Evolutionary conservation across 352 stramenopile genomes (phyloP).

Genomic region (Globisporangium ultimum): DNA sequence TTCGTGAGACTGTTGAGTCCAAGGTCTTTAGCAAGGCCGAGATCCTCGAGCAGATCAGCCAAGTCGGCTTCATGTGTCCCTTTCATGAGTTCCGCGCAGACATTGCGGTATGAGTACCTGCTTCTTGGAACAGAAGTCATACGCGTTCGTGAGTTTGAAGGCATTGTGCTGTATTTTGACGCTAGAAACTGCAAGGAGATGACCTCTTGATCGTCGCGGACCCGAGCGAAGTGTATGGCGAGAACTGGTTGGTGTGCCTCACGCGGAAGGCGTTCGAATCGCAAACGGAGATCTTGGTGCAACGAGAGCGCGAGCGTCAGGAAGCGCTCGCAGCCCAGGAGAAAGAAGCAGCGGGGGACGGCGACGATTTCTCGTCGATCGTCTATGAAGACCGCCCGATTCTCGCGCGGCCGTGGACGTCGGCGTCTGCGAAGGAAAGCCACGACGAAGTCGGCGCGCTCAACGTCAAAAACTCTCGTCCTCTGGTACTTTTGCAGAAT

Average conservation of each 20-base stretch:
- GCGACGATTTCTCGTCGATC: conserved; percentile 46
- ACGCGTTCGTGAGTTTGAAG: not conserved
- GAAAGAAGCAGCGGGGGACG: conserved; percentile 24
- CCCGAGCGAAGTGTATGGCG: conserved; percentile 70
- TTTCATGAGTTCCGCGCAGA: conserved; percentile 43
- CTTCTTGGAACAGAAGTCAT: not conserved
- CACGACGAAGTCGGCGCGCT: conserved; percentile 68
- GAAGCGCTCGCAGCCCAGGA: conserved; percentile 39
- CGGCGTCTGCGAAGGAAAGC: conserved; percentile 42
- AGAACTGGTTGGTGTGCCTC: conserved; percentile 84
- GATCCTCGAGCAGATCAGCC: conserved; percentile 72
- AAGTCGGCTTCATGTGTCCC: conserved; percentile 81
- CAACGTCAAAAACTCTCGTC: conserved; percentile 40
- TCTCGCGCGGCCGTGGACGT: conserved; percentile 54
- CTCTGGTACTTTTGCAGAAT: conserved; percentile 25
- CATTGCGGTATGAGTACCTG: conserved; percentile 3
- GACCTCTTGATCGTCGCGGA: conserved; percentile 78
- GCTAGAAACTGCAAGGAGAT: conserved; percentile 61
- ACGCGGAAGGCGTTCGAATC: conserved; percentile 56
- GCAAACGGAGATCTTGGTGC: conserved; percentile 61
- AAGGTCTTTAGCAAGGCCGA: conserved; percentile 64
- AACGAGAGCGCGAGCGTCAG: conserved; percentile 40
- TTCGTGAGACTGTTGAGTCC: conserved; percentile 72
- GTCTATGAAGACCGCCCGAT: conserved; percentile 79
- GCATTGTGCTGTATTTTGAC: not conserved